phyloP scores from a whole-genome alignment of 257 asterid species.

The Solanum piurae region DNA sequence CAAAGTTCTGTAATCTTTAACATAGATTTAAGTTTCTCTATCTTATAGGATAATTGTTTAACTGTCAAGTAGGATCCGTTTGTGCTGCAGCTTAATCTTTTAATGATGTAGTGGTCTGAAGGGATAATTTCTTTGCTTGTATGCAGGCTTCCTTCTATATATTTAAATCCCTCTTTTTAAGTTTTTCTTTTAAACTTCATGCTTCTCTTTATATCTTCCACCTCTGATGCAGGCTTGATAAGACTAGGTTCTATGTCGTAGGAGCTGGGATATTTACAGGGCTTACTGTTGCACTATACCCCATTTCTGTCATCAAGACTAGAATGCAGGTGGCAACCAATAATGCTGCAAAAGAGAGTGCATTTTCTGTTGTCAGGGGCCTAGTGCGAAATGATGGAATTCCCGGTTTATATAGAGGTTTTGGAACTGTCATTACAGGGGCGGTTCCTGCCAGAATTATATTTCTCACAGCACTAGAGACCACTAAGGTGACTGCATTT shows the following conservation, averaged over 20 bases:
- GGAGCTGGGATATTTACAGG: slow-evolving; percentile 93
- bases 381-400: slow-evolving; percentile 63
- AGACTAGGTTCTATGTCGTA: slow-evolving; percentile 61
- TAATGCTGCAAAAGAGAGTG: slow-evolving; percentile 48
- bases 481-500: slow-evolving; percentile 66
- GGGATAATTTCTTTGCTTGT: neutral
- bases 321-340: slow-evolving; percentile 72
- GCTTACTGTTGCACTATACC: slow-evolving; percentile 74
- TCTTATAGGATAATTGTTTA: neutral
- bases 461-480: slow-evolving; percentile 84
- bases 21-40: neutral
- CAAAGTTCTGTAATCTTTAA: neutral
- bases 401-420: slow-evolving; percentile 80
- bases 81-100: neutral
- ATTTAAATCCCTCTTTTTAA: neutral
- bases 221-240: slow-evolving; percentile 58
- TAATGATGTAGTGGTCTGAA: neutral
- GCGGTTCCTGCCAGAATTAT: slow-evolving; percentile 84
- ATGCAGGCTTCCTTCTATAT: neutral
- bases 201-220: neutral
- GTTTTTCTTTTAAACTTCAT: neutral
- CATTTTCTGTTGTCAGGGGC: slow-evolving; percentile 67
- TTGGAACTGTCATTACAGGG: slow-evolving; percentile 80
- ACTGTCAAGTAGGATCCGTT: neutral
- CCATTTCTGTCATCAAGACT: slow-evolving; percentile 85